A percentile compares a stretch with the other conserved stretches of the same genome.
phyloP scores from a whole-genome alignment of 495 filamentous ascomycete genomes.

The Xylaria flabelliformis region DNA sequence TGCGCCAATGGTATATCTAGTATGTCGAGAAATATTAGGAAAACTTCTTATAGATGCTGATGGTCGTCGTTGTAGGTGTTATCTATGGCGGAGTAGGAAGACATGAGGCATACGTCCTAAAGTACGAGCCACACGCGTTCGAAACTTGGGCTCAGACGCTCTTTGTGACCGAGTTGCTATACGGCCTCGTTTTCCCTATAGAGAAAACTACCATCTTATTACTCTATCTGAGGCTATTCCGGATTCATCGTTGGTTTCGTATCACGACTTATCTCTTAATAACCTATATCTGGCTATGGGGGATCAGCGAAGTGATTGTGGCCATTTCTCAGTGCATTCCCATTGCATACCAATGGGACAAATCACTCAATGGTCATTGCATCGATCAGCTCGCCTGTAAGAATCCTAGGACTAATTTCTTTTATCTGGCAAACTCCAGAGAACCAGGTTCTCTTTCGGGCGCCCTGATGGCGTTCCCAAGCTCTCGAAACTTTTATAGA shows the following conservation, averaged over 20 bases:
- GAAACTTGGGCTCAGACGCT: conserved; percentile 7
- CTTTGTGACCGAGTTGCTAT: conserved; percentile 23
- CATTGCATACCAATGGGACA: conserved; percentile 44
- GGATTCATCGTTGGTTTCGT: conserved; percentile 24
- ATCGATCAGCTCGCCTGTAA: conserved; percentile 20
- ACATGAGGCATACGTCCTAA: conserved; percentile 17
- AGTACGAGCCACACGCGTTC: conserved; percentile 1
- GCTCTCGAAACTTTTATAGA: too few relatives aligned
- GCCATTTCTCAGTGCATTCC: conserved; percentile 58
- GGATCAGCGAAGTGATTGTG: conserved; percentile 50
- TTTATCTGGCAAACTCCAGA: too few relatives aligned
- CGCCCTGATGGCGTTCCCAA: too few relatives aligned
- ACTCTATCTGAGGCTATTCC: conserved; percentile 44
- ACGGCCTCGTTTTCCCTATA: conserved; percentile 26
- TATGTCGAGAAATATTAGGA: background rate
- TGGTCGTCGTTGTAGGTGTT: conserved; percentile 4
- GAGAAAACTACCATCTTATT: conserved; percentile 42
- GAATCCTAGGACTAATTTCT: too few relatives aligned
- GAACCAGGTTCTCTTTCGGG: too few relatives aligned
- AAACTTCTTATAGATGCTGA: background rate
- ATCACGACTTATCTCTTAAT: conserved; percentile 32
- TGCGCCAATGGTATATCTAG: conserved; percentile 23
- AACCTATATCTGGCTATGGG: conserved; percentile 39
- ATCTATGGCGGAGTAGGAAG: conserved; percentile 23
- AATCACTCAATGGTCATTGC: conserved; percentile 17